Evolutionary conservation across 768 basidiomycete genomes (phyloP).

Genomic region (Rhodotorula kratochvilovae): DNA sequence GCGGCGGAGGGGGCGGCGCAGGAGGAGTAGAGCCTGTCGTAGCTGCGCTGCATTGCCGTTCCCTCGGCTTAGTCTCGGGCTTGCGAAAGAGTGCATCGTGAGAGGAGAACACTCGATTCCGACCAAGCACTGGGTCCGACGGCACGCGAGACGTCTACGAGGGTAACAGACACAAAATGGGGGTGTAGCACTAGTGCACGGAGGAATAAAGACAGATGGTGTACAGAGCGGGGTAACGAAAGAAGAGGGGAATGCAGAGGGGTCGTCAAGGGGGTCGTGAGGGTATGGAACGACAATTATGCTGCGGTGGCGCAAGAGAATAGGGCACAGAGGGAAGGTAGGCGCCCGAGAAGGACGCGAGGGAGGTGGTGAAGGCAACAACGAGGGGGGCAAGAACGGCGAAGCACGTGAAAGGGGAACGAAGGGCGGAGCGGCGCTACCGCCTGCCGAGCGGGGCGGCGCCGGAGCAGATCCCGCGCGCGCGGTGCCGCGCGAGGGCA

Average conservation of each 20-base stretch:
- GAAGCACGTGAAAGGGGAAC: too few species aligned
- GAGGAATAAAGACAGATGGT: too few species aligned
- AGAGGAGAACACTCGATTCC: too few species aligned
- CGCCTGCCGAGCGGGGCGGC: constrained; percentile 43
- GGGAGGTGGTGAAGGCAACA: not conserved
- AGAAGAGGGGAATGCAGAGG: not conserved
- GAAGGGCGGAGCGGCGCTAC: not conserved
- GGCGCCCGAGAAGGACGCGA: too few species aligned
- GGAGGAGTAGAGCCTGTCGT: not conserved
- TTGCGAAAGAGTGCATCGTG: too few species aligned
- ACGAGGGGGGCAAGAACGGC: not conserved
- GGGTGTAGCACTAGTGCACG: too few species aligned
- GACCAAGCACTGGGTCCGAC: too few species aligned
- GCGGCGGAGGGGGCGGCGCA: not conserved
- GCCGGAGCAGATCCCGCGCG: constrained; percentile 51
- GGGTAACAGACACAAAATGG: not conserved
- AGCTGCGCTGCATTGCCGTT: not conserved
- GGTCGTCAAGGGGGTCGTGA: too few species aligned
- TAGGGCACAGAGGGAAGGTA: not conserved
- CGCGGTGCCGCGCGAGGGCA: constrained; percentile 51
- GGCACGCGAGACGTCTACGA: not conserved
- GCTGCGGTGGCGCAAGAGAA: too few species aligned
- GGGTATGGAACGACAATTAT: too few species aligned
- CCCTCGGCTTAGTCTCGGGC: not conserved
- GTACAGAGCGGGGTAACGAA: not conserved